phyloP scores from a whole-genome alignment of 805 yeast species.

The Cyberlindnera lachancei region DNA sequence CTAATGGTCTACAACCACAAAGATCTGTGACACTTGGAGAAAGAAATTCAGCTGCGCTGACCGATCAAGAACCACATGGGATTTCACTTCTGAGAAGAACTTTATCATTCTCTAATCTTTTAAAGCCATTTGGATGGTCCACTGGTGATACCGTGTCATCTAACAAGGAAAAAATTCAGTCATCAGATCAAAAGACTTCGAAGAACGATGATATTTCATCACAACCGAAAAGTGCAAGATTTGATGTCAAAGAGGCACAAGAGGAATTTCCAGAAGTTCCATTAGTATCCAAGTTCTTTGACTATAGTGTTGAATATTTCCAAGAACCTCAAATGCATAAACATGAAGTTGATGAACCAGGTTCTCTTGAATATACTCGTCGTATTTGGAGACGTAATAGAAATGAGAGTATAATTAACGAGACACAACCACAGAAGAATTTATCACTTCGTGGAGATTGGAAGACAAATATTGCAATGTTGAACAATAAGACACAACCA shows the following conservation, averaged over 20 bases:
- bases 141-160: slow-evolving; percentile 16
- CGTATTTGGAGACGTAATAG: slow-evolving; percentile 86
- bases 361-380: slow-evolving; percentile 75
- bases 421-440: slow-evolving; percentile 85
- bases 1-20: slow-evolving; percentile 28
- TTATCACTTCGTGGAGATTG: slow-evolving; percentile 80
- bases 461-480: slow-evolving; percentile 51
- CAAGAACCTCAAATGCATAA: slow-evolving; percentile 93
- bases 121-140: slow-evolving; percentile 22
- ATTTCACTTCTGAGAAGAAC: slow-evolving; percentile 18
- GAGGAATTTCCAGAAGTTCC: slow-evolving; percentile 35
- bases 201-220: slow-evolving; percentile 33
- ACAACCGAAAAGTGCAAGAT: slow-evolving; percentile 54
- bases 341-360: slow-evolving; percentile 83
- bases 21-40: slow-evolving; percentile 17
- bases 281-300: slow-evolving; percentile 55
- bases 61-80: slow-evolving; percentile 5
- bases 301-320: slow-evolving; percentile 79
- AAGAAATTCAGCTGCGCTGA: background rate
- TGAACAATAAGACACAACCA: slow-evolving; percentile 77
- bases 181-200: background rate
- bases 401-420: slow-evolving; percentile 78
- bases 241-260: slow-evolving; percentile 21
- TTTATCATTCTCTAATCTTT: slow-evolving; percentile 23
- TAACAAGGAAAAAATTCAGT: slow-evolving; percentile 6